Evolutionary conservation across 2,329 filamentous ascomycete species (phyloP), one percentile per base, ranked within the genome.

Genomic region (Phoma sp.): DNA sequence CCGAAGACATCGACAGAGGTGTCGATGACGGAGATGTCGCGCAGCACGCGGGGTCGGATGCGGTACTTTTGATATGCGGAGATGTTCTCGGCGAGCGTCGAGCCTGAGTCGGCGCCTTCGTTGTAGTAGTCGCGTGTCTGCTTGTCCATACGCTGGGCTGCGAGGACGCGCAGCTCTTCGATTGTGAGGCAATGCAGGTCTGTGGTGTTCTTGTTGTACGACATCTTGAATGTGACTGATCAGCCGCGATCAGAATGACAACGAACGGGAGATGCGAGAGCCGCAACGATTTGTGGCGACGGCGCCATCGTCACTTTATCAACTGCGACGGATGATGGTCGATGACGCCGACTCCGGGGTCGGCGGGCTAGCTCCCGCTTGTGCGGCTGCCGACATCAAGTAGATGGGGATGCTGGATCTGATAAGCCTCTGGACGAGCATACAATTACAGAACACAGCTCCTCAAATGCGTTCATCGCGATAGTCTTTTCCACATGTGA

Each of bases 21-120:
- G 43, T 77, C 70, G 22, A 80, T 70, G 1, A 55, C 57, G 0
- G 66, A 68, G 22, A 80, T 73, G 36, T 77, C 74, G 32, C 76
- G 72, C 1, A 81, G 68, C 24, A 81, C 72, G 10, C 68, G 68
- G 8, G 69, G 68, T 8, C 68, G 63, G 29, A 72, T 71, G 17
- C 69, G 67, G 53, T 72, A 72, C 31, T 70, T 70, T 24, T 68
- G 57, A 44, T 71, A 72, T 9, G 69, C 68, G 10, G 62, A 47
- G 15, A 64, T 63, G 53, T 72, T 72, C 25, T 71, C 68, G 25
- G 56, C 55, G 17, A 72, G 51, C 1, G 68, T 70, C 2, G 51
- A 58, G 17, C 65, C 65, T 3, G 52, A 58, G 36, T 67, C 65
- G 25, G 68, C 60, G 35, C 68, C 68, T 61, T 63, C 61, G 19